A percentile compares a stretch with the other conserved stretches of the same genome.
These are phyloP conservation scores for Podospora sp. DNA, from an alignment of 495 filamentous ascomycete genomes.

Conservation along the genomic window DNA sequence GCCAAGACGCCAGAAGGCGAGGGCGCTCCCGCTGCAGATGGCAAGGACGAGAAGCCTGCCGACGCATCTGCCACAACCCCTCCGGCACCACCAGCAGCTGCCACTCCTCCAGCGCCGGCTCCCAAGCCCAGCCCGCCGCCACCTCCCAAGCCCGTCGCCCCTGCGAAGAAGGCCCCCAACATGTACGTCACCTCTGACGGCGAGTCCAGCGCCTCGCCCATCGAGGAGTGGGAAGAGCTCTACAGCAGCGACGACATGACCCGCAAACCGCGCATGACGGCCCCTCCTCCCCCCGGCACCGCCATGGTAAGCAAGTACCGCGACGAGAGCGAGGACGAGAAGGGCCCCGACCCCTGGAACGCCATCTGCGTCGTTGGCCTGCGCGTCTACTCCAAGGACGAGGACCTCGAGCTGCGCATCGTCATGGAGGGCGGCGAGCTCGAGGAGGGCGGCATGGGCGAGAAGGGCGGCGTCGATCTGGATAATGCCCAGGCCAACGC, in stretches of 20 bases:
- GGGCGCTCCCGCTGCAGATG: slow-evolving; percentile 22
- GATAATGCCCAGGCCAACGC: slow-evolving; percentile 56
- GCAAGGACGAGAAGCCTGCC: slow-evolving; percentile 36
- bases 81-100: slow-evolving; percentile 21
- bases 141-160: neutral
- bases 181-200: slow-evolving; percentile 44
- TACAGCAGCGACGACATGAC: slow-evolving; percentile 56
- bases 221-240: slow-evolving; percentile 54
- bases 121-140: neutral
- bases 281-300: slow-evolving; percentile 33
- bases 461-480: slow-evolving; percentile 52
- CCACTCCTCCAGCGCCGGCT: slow-evolving; percentile 15
- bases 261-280: slow-evolving; percentile 47
- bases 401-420: slow-evolving; percentile 48
- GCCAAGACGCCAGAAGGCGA: slow-evolving; percentile 8
- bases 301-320: slow-evolving; percentile 41
- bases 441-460: slow-evolving; percentile 52
- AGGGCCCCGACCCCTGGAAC: slow-evolving; percentile 54
- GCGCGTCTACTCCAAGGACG: slow-evolving; percentile 54
- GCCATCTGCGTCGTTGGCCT: slow-evolving; percentile 54
- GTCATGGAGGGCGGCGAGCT: slow-evolving; percentile 54
- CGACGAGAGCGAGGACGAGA: slow-evolving; percentile 48
- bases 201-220: slow-evolving; percentile 52
- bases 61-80: slow-evolving; percentile 27
- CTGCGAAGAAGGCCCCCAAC: slow-evolving; percentile 29